A percentile compares a stretch with the other conserved stretches of the same genome.
phyloP scores from a whole-genome alignment of 805 yeast genomes.

The Nakazawaea siamensis region DNA sequence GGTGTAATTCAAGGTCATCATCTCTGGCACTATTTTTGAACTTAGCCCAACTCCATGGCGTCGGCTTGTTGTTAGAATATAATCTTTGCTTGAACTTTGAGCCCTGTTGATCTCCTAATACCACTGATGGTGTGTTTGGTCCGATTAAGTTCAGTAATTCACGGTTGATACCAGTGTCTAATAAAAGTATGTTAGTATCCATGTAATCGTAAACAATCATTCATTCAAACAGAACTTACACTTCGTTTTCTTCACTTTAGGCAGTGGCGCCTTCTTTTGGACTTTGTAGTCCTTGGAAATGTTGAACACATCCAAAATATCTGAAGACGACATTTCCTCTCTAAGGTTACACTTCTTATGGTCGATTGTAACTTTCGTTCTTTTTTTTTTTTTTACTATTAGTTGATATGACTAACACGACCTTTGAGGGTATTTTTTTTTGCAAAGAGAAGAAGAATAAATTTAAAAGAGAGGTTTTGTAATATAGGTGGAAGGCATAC shows the following conservation, averaged over 20 bases:
- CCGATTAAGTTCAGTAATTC: constrained; percentile 86
- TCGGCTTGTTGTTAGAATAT: constrained; percentile 50
- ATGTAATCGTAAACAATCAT: no score
- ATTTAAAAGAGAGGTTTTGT: no score
- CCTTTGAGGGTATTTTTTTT: no score
- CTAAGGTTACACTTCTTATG: no score
- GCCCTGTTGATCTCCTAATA: constrained; percentile 33
- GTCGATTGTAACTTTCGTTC: no score
- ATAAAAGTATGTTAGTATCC: not conserved
- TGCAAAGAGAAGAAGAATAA: no score
- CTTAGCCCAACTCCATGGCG: constrained; percentile 73
- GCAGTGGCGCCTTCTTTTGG: constrained; percentile 26
- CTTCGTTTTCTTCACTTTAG: constrained; percentile 27
- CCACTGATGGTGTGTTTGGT: constrained; percentile 79
- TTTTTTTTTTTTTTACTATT: no score
- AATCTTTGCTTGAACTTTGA: constrained; percentile 57
- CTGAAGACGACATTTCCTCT: constrained; percentile 38
- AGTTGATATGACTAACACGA: no score
- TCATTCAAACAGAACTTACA: no score
- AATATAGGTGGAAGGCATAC: no score
- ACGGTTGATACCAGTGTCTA: constrained; percentile 70
- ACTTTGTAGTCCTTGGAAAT: constrained; percentile 34
- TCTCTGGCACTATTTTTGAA: constrained; percentile 50
- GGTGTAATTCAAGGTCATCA: constrained; percentile 49
- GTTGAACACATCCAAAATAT: constrained; percentile 71